phyloP scores from a whole-genome alignment of 345 rosid species.

The Diplotaxis tenuifolia region DNA sequence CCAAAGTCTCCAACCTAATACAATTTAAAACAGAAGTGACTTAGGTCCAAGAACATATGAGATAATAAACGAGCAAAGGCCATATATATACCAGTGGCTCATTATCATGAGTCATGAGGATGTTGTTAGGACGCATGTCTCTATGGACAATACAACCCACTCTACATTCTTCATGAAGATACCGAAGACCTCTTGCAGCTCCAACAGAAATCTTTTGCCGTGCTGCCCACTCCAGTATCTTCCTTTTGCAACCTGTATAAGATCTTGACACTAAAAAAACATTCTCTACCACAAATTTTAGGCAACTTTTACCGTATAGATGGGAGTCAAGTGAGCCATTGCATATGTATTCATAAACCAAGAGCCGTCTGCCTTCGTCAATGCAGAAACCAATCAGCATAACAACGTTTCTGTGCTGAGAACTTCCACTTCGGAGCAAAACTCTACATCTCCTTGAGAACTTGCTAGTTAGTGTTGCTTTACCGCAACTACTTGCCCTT shows the following conservation, averaged over 20 bases:
- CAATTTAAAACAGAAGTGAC: not conserved
- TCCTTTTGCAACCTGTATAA: slow-evolving; percentile 61
- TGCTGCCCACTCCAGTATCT: slow-evolving; percentile 81
- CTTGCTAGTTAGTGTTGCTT: slow-evolving; percentile 98
- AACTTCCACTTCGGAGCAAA: slow-evolving; percentile 99
- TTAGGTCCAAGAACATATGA: slow-evolving; percentile 3
- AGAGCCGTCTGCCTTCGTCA: slow-evolving; percentile 81
- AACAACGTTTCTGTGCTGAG: slow-evolving; percentile 93
- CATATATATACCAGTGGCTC: slow-evolving; percentile 75
- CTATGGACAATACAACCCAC: slow-evolving; percentile 99
- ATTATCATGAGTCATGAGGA: slow-evolving; percentile 95
- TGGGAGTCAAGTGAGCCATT: slow-evolving; percentile 92
- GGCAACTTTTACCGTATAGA: slow-evolving; percentile 67
- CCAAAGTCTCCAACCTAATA: slow-evolving; percentile 98
- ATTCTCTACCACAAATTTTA: slow-evolving; percentile 1
- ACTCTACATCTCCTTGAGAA: slow-evolving; percentile 97
- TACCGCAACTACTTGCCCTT: slow-evolving; percentile 98
- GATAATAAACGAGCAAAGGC: not conserved
- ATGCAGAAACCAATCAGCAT: slow-evolving; percentile 98
- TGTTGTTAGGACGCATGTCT: slow-evolving; percentile 99
- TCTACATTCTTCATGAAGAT: slow-evolving; percentile 99
- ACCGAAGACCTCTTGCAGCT: slow-evolving; percentile 96
- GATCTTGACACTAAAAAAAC: slow-evolving; percentile 7
- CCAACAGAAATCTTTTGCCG: slow-evolving; percentile 95
- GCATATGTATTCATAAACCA: slow-evolving; percentile 98